Conservation (phyloP, 352 stramenopile genomes). For the Globisporangium apiculatum region DNA sequence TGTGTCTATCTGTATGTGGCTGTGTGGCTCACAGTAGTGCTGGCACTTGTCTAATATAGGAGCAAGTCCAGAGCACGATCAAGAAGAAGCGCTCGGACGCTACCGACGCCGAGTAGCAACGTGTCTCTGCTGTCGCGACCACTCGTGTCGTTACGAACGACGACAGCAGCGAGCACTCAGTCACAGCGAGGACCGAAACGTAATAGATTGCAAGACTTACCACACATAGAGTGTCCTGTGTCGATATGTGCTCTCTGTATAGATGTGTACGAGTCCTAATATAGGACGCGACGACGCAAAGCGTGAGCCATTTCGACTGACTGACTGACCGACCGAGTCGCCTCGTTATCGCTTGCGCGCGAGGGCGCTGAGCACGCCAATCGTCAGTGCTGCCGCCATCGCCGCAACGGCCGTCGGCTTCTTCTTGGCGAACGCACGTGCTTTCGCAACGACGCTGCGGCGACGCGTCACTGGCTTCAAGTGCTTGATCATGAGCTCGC, state of each 20-base stretch:
- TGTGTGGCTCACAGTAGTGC: neutral
- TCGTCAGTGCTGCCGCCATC: neutral
- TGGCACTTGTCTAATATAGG: neutral
- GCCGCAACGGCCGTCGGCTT: conserved; percentile 4
- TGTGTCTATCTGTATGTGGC: neutral
- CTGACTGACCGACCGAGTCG: neutral
- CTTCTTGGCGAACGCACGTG: conserved; percentile 4
- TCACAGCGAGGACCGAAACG: neutral
- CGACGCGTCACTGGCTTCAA: conserved; percentile 14
- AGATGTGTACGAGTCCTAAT: too few relatives aligned
- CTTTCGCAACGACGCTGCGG: conserved; percentile 5
- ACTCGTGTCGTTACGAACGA: neutral
- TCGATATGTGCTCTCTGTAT: too few relatives aligned
- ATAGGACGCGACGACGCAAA: too few relatives aligned
- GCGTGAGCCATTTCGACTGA: too few relatives aligned
- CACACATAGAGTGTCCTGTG: too few relatives aligned
- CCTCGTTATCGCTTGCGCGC: conserved; percentile 4
- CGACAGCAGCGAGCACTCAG: neutral
- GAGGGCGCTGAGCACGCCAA: conserved; percentile 7
- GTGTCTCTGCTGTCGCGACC: neutral
- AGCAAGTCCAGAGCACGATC: conserved; percentile 1
- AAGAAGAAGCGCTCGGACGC: neutral
- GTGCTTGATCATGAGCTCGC: conserved; percentile 85
- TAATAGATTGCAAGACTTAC: neutral
- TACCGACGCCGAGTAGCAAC: neutral